These are phyloP conservation scores for Sporobolus alterniflorus DNA, from an alignment of 202 grass and related monocot genomes.

Conservation along the genomic window DNA sequence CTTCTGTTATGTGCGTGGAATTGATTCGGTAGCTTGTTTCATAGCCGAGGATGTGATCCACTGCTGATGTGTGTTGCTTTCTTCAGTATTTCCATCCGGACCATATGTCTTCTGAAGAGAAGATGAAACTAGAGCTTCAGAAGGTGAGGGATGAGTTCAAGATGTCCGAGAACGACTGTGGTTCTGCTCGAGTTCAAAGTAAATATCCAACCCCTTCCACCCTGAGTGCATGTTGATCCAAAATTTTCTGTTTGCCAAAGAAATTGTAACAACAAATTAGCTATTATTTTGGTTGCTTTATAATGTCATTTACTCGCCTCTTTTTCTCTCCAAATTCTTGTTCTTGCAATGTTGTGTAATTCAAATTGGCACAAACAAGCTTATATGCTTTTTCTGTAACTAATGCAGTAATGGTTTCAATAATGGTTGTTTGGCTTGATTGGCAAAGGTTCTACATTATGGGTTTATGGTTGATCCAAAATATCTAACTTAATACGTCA, in stretches of 20 bases:
- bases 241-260: not conserved
- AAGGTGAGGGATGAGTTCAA: constrained; percentile 96
- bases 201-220: not conserved
- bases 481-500: not conserved
- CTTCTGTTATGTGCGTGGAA: not conserved
- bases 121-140: constrained; percentile 92
- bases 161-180: constrained; percentile 93
- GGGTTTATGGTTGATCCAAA: not conserved
- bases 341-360: not conserved
- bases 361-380: not conserved
- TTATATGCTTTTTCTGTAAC: not conserved
- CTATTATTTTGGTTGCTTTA: not conserved
- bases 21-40: not conserved
- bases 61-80: constrained; percentile 20
- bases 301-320: not conserved
- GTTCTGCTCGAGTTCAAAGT: constrained; percentile 71
- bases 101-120: constrained; percentile 92
- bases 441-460: not conserved
- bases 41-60: not conserved
- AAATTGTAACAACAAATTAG: not conserved
- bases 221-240: not conserved
- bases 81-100: constrained; percentile 95
- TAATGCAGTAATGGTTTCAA: not conserved
- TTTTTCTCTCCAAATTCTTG: not conserved
- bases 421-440: not conserved